Base-by-base conservation (phyloP, 106 monocot species). In the Dendrobium chrysotoxum region DNA sequence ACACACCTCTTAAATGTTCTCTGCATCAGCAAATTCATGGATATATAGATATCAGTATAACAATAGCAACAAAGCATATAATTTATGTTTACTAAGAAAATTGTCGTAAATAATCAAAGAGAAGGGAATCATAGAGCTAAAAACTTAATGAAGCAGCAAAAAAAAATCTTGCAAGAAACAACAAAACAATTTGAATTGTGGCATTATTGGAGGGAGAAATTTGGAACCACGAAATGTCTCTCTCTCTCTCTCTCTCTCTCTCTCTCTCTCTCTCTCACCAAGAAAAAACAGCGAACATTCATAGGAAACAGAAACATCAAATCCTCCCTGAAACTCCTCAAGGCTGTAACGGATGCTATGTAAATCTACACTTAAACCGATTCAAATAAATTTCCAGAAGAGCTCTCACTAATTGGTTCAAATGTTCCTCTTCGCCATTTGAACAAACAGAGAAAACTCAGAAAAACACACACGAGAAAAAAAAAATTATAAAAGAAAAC, bases 11-110 rank as follows among this genome's bases (percentile, higher is more conserved):
- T 41, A 40, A 20, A 21, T 20, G 40, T 74, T 74, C 35, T 74
- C 74, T 74, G 41, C 74, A 74, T 41, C 20, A 74, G 21, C 20
- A 74, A 74, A 74, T 74, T 40, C 39, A 74, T 42, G 40, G 41
- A 21, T 35, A 74, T 41, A n/a, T n/a, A n/a, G n/a, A n/a, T n/a
- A n/a, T n/a, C n/a, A n/a, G n/a, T n/a, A n/a, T n/a, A n/a, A n/a
- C n/a, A n/a, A n/a, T n/a, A n/a, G n/a, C n/a, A n/a, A n/a, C n/a
- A n/a, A n/a, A n/a, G n/a, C n/a, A n/a, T n/a, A n/a, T n/a, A n/a
- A n/a, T n/a, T n/a, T n/a, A n/a, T n/a, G n/a, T n/a, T n/a, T n/a
- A n/a, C n/a, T n/a, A n/a, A n/a, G n/a, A n/a, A n/a, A n/a, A n/a
- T n/a, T n/a, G n/a, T n/a, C n/a, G n/a, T n/a, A n/a, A n/a, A n/a